A percentile compares a stretch with the other conserved stretches of the same genome.
These are phyloP conservation scores for Mycena vulgaris DNA, from an alignment of 768 basidiomycete species.

Conservation along the genomic window DNA sequence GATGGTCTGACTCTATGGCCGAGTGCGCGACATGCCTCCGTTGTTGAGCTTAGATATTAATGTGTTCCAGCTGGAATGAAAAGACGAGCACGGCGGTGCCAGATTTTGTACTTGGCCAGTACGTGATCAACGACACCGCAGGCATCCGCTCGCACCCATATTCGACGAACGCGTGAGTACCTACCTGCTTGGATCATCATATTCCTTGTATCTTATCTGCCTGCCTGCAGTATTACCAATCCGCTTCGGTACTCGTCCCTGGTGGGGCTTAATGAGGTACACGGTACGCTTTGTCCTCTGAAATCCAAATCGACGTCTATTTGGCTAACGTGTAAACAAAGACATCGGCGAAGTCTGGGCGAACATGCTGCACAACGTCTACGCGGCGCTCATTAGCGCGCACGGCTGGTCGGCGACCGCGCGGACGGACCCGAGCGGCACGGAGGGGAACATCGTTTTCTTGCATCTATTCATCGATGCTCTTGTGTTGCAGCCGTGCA, in stretches of 20 bases:
- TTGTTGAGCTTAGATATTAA: not conserved
- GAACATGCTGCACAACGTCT: not conserved
- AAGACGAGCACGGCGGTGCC: not conserved
- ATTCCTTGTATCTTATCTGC: too few species aligned
- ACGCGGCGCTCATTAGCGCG: not conserved
- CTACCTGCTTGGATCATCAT: too few species aligned
- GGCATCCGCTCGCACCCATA: too few species aligned
- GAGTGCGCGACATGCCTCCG: conserved; percentile 50
- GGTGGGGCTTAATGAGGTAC: not conserved
- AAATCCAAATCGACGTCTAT: not conserved
- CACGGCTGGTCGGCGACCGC: not conserved
- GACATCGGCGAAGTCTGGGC: not conserved
- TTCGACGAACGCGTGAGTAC: too few species aligned
- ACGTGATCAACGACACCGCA: not conserved
- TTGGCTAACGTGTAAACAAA: not conserved
- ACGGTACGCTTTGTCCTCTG: not conserved
- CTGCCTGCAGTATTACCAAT: too few species aligned
- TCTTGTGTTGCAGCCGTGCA: not conserved
- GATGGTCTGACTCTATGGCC: conserved; percentile 73
- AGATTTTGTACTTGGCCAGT: not conserved
- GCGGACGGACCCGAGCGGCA: not conserved
- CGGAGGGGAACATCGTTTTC: not conserved
- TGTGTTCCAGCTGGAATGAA: not conserved
- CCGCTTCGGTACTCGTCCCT: not conserved
- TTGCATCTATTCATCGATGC: not conserved